Conservation (phyloP, 2,329 filamentous ascomycete genomes). For the Berkeleyomyces basicola region DNA sequence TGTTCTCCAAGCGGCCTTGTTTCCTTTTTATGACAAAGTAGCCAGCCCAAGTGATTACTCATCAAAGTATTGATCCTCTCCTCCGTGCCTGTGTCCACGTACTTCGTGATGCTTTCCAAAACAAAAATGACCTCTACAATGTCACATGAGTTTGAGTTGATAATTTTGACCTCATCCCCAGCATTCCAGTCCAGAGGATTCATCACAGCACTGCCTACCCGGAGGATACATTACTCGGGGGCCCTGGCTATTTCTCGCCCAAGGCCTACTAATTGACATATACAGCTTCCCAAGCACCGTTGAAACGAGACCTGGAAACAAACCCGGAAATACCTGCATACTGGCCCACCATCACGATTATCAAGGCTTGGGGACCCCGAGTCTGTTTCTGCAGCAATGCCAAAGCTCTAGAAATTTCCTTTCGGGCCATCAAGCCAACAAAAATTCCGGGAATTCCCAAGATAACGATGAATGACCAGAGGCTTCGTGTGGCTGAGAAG, state of each 20-base stretch:
- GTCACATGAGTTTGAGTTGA: no score
- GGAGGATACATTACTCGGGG: no score
- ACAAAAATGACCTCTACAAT: no score
- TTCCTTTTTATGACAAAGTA: neutral
- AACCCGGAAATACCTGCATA: neutral
- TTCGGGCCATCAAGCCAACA: neutral
- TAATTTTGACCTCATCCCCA: no score
- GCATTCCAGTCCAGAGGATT: no score
- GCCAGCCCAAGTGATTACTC: neutral
- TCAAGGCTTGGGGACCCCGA: no score
- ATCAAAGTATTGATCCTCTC: neutral
- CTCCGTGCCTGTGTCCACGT: neutral
- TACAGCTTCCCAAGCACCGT: slow-evolving; percentile 6
- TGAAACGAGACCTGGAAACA: neutral
- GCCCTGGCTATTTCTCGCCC: neutral
- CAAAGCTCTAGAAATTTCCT: neutral
- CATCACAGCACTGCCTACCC: no score
- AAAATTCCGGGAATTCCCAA: no score
- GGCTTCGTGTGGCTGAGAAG: neutral
- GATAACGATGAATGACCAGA: neutral
- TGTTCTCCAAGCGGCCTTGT: neutral
- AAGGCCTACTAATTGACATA: neutral
- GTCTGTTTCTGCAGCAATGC: neutral
- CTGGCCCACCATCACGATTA: neutral
- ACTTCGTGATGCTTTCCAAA: no score